Evolutionary conservation across 116 monocot species (phyloP).

Genomic region (Dioscorea cayenensis): DNA sequence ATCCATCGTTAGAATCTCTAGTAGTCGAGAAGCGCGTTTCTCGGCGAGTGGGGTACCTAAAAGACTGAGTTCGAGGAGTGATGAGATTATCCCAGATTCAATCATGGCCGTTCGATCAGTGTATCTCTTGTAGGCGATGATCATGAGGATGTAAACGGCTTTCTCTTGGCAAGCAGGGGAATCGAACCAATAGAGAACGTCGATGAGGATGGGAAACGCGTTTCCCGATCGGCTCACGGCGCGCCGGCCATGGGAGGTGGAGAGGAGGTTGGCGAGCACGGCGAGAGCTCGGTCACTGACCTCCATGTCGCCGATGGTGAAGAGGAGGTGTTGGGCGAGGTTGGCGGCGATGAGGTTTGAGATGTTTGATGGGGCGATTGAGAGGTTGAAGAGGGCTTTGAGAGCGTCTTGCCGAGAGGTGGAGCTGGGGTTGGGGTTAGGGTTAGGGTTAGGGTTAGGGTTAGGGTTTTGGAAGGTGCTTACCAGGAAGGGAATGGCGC

Average conservation of each 20-base stretch:
- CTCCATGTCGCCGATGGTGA: slow-evolving; percentile 43
- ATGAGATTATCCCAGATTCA: slow-evolving; percentile 45
- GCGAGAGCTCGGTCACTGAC: slow-evolving; percentile 48
- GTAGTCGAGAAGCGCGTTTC: slow-evolving; percentile 59
- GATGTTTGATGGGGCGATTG: slow-evolving; percentile 37
- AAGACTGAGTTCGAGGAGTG: slow-evolving; percentile 74
- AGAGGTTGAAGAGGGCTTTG: slow-evolving; percentile 76
- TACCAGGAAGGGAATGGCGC: slow-evolving; percentile 58
- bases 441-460: slow-evolving; percentile 6
- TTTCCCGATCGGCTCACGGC: slow-evolving; percentile 32
- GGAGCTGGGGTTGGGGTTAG: slow-evolving; percentile 4
- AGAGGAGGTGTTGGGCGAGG: slow-evolving; percentile 32
- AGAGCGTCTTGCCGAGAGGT: slow-evolving; percentile 55
- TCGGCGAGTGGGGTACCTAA: slow-evolving; percentile 68
- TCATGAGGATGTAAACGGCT: slow-evolving; percentile 76
- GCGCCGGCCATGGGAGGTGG: slow-evolving; percentile 48
- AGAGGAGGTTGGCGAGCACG: slow-evolving; percentile 56
- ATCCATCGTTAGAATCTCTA: slow-evolving; percentile 49
- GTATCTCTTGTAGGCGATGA: slow-evolving; percentile 60
- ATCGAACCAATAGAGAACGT: slow-evolving; percentile 75
- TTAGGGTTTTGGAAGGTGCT: slow-evolving; percentile 26
- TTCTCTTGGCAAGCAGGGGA: slow-evolving; percentile 78
- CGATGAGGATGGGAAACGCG: slow-evolving; percentile 48
- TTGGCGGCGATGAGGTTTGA: slow-evolving; percentile 39
- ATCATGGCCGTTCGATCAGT: slow-evolving; percentile 47